Percentiles rank a stretch among this genome's conserved stretches.
Evolutionary conservation across 345 rosid genomes (phyloP).

Genomic region (Eucalyptus shirleyi): DNA sequence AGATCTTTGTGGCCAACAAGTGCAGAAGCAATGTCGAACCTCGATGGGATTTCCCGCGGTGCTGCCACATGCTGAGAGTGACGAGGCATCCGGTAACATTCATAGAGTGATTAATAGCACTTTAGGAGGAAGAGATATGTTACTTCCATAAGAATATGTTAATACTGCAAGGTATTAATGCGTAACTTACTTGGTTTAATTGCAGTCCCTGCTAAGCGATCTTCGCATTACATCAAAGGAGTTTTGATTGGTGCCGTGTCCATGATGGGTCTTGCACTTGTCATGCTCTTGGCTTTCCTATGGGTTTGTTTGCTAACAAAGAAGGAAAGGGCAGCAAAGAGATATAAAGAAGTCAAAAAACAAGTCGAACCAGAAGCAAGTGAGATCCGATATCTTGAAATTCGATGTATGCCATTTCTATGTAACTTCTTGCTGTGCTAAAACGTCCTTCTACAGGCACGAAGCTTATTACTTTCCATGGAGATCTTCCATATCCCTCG

Average conservation of each 20-base stretch:
- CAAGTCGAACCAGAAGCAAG: conserved; percentile 63
- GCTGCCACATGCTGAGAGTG: conserved; percentile 84
- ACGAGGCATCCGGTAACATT: conserved; percentile 61
- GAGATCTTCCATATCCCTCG: conserved; percentile 89
- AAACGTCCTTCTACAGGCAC: conserved; percentile 23
- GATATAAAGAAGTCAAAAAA: conserved; percentile 85
- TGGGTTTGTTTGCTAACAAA: conserved; percentile 73
- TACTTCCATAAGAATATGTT: not conserved
- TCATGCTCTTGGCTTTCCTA: conserved; percentile 54
- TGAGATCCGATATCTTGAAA: conserved; percentile 5
- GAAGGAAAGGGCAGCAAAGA: conserved; percentile 84
- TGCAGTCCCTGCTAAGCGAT: conserved; percentile 54
- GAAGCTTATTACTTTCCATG: conserved; percentile 90
- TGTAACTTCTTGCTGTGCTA: not conserved
- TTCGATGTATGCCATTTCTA: not conserved
- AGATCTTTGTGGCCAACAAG: conserved; percentile 89
- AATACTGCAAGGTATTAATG: not conserved
- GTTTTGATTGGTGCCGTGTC: conserved; percentile 76
- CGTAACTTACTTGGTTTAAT: not conserved
- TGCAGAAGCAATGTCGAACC: conserved; percentile 83
- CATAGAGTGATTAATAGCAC: not conserved
- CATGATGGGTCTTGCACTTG: conserved; percentile 56
- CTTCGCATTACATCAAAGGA: conserved; percentile 88
- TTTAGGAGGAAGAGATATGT: not conserved
- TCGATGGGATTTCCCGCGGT: conserved; percentile 97